Conservation (phyloP, 441 rosid genomes). For the Jatropha podagrica region DNA sequence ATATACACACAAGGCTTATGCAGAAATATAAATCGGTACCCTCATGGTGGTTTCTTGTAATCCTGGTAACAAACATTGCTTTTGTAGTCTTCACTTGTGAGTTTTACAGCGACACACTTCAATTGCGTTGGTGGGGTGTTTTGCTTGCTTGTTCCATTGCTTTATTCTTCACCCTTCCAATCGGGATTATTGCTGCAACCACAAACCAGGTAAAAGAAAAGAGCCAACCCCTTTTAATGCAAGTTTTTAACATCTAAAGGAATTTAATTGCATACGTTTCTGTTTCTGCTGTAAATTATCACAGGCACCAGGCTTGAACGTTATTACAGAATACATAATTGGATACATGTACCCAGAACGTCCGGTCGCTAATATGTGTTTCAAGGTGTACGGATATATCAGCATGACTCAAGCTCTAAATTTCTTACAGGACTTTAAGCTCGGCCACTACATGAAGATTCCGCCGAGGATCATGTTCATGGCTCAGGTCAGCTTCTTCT, state of each 20-base stretch:
- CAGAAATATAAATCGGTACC: constrained; percentile 59
- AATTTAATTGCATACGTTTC: constrained; percentile 6
- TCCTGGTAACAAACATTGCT: constrained; percentile 46
- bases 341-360: constrained; percentile 72
- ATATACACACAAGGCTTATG: constrained; percentile 78
- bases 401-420: constrained; percentile 70
- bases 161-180: constrained; percentile 60
- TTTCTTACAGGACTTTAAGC: constrained; percentile 70
- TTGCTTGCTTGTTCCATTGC: constrained; percentile 69
- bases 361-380: constrained; percentile 89
- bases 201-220: constrained; percentile 52
- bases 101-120: constrained; percentile 53
- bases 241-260: too few relatives aligned
- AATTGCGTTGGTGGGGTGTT: constrained; percentile 92
- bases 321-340: constrained; percentile 71
- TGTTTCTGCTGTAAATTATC: constrained; percentile 54
- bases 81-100: constrained; percentile 46
- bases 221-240: not conserved
- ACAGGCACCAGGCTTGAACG: constrained; percentile 63
- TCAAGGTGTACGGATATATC: constrained; percentile 80
- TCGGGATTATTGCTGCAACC: constrained; percentile 69
- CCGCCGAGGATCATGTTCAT: constrained; percentile 79
- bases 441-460: constrained; percentile 85
- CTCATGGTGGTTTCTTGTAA: constrained; percentile 60
- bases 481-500: constrained; percentile 52